Conservation (phyloP, 371 early-diverging fungal species). For the Chytridium lagenaria region DNA sequence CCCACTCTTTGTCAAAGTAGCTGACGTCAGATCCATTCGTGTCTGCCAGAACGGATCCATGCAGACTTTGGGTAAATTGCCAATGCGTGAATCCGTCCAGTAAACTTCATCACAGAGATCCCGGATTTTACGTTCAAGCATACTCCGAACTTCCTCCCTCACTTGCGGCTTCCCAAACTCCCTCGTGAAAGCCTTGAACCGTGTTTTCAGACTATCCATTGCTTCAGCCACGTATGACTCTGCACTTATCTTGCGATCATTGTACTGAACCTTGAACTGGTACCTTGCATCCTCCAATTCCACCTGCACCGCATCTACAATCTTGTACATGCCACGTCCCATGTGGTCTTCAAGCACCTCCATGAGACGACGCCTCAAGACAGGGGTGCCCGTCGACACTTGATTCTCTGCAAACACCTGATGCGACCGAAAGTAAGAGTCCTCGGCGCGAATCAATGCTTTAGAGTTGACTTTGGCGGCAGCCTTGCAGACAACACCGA, state of each 20-base stretch:
- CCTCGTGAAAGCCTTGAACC: slow-evolving; percentile 87
- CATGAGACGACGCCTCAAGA: slow-evolving; percentile 82
- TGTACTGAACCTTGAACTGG: slow-evolving; percentile 98
- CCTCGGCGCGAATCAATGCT: slow-evolving; percentile 74
- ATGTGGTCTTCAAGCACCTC: slow-evolving; percentile 90
- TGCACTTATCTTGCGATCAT: slow-evolving; percentile 90
- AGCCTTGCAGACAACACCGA: slow-evolving; percentile 95
- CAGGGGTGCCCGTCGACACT: slow-evolving; percentile 81
- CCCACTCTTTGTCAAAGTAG: slow-evolving; percentile 90
- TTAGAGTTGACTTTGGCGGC: slow-evolving; percentile 53
- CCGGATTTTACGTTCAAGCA: slow-evolving; percentile 87
- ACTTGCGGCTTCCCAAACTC: slow-evolving; percentile 92
- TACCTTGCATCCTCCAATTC: slow-evolving; percentile 95
- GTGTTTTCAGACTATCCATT: slow-evolving; percentile 89
- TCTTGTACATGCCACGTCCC: slow-evolving; percentile 79
- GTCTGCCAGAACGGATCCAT: slow-evolving; percentile 77
- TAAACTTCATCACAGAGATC: slow-evolving; percentile 92
- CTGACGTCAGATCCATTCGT: slow-evolving; percentile 81
- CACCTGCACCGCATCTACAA: slow-evolving; percentile 87
- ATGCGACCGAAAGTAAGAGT: slow-evolving; percentile 63
- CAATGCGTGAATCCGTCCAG: slow-evolving; percentile 79
- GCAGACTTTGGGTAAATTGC: slow-evolving; percentile 65
- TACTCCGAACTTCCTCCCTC: slow-evolving; percentile 80
- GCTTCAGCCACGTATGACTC: slow-evolving; percentile 95
- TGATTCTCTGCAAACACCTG: slow-evolving; percentile 36